Evolutionary conservation across 768 basidiomycete species (phyloP), one percentile per base, ranked within the genome.

Genomic region (Leccinum pellstonianum): DNA sequence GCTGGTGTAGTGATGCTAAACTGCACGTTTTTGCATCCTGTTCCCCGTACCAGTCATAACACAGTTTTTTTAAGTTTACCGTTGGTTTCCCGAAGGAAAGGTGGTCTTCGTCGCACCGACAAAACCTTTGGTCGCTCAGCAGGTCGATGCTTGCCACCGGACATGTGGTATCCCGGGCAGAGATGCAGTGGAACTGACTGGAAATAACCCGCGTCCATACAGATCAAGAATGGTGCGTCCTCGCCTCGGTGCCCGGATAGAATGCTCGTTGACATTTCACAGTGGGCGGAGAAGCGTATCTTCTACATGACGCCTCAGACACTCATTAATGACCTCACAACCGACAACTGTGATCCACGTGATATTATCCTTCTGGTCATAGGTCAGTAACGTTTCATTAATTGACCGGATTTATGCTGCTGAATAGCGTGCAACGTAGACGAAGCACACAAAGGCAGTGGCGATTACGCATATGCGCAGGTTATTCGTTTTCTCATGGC

Each of bases 301-400:
- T 94, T 96, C 70, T 98, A 93, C 70, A 94, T 95, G 86, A 98
- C 95, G 0, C 94, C 95, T 0, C 97, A 98, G 70, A 98, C 96
- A 0, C 80, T 98, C 23, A 79, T 90, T 60, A 96, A 96, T 61
- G 97, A 99, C 70, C 77, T 98, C 21, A 75, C 74, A 7, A 82
- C 80, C 2, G 87, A 86, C 43, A 85, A 80, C 29, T 89, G 93
- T 66, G 91, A 98, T 67, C 81, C 86, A 0, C 73, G 78, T 33
- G 89, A 94, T 67, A 88, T 99, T 25, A 80, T 96, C 29, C 83
- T 97, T 41, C 75, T 97, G 11, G 95, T 99, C 27, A 80, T 98
- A 55, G 96, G 96, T 90, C 61, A 48, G 81, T 64, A 15, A 25
- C 23, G 33, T 41, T 53, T 54, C 56, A 51, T 51, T 19, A 35